Base-by-base conservation (phyloP, 768 basidiomycete species). In the Panellus pusillus region DNA sequence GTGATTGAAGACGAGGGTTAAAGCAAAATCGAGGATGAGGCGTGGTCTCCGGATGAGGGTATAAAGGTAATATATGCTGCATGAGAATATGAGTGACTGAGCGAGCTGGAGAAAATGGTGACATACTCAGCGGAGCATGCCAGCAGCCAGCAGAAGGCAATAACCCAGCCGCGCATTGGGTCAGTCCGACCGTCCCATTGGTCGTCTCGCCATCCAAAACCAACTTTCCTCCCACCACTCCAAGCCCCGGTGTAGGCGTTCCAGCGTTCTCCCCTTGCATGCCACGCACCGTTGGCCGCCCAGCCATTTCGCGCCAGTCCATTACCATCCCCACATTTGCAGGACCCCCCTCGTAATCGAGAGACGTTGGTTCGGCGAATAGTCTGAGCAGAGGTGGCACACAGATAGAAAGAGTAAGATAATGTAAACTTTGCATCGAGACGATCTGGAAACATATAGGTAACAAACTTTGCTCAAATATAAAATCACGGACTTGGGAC, bases 241-340 rank as follows among this genome's bases (percentile, higher is more conserved):
- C 92, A 93, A 6, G 84, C 87, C 63, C 89, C 85, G 39, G 81
- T 75, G 64, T 84, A 81, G 35, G 82, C 78, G 47, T 72, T 74
- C 87, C 87, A 91, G 41, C 80, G 72, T 39, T 83, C 80, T 49
- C 80, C 15, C 83, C 86, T 19, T 83, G 79, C 51, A 83, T 69
- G 24, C 81, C 81, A 51, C 79, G 80, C 18, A 89, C 83, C 0
- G 93, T 94, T 4, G 90, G 84, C 47, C 81, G 72, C 4, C 93
- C 90, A 1, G 94, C 89, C 83, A 99, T 87, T 70, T 98, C 91
- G 42, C 93, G 80, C 97, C 97, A 99, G 72, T 98, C 95, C 86
- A 99, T 93, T 35, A 98, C 75, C 87, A 93, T 91, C 3, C 87
- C 89, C 35, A 91, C 83, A 67, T 81, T 91, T n/a, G 86, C 76